phyloP scores from a whole-genome alignment of 805 yeast species.

The Metschnikowia picachoensis region DNA sequence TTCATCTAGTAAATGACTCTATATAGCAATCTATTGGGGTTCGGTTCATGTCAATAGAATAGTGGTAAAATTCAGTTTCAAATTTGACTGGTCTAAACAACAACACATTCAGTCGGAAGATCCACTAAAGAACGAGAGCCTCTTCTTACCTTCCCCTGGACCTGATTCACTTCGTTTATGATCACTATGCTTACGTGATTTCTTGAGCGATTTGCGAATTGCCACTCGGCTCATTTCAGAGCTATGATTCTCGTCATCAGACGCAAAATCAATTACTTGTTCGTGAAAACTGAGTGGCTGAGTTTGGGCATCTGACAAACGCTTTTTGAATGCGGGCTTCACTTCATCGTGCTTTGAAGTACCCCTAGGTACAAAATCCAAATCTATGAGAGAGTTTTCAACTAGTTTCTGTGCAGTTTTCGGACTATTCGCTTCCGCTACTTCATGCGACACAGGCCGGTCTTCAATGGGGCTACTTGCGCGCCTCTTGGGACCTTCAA shows the following conservation, averaged over 20 bases:
- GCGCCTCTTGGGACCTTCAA: neutral
- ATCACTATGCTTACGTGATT: slow-evolving; percentile 27
- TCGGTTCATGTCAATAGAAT: no score
- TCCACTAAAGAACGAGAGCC: slow-evolving; percentile 25
- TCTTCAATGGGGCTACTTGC: neutral
- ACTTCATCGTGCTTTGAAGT: slow-evolving; percentile 1
- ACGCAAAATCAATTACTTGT: slow-evolving; percentile 44
- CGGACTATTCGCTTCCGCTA: neutral
- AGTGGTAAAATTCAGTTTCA: neutral
- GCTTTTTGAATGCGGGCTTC: slow-evolving; percentile 32
- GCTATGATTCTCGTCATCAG: slow-evolving; percentile 40
- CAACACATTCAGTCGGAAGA: neutral
- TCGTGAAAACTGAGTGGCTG: slow-evolving; percentile 36
- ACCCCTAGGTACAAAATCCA: slow-evolving; percentile 19
- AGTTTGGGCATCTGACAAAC: slow-evolving; percentile 25
- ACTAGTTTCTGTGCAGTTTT: neutral
- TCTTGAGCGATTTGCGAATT: slow-evolving; percentile 36
- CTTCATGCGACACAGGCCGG: neutral
- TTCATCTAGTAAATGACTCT: no score
- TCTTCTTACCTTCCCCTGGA: slow-evolving; percentile 20
- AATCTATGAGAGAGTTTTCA: slow-evolving; percentile 17
- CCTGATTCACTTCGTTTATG: slow-evolving; percentile 28
- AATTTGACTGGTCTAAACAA: neutral
- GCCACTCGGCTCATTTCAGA: slow-evolving; percentile 39
- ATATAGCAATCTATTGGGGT: no score